These are phyloP conservation scores for Boletales sp. DNA, from an alignment of 768 basidiomycete genomes.

Conservation along the genomic window DNA sequence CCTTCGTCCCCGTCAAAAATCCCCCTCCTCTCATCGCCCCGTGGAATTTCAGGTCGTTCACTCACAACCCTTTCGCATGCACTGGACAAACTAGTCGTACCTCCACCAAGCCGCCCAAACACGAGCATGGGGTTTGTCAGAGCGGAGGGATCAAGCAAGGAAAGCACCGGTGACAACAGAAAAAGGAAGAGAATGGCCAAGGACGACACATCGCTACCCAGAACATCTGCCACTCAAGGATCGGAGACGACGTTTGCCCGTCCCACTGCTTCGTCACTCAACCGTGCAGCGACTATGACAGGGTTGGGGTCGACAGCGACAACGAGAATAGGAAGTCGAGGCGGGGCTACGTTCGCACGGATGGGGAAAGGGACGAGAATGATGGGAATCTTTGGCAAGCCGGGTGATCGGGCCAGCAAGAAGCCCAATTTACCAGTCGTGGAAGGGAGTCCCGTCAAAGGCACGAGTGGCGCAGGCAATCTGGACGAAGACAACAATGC, in stretches of 20 bases:
- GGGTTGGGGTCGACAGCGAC: conserved; percentile 5
- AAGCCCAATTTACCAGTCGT: conserved; percentile 44
- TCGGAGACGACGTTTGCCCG: conserved; percentile 18
- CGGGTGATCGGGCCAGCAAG: conserved; percentile 36
- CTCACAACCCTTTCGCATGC: conserved; percentile 66
- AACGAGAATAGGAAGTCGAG: conserved; percentile 4
- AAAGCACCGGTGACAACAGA: background rate
- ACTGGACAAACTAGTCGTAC: conserved; percentile 65
- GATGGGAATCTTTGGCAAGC: conserved; percentile 21
- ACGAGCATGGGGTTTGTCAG: conserved; percentile 67
- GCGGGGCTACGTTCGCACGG: background rate
- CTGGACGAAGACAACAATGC: background rate
- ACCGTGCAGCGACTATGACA: conserved; percentile 19
- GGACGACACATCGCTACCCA: conserved; percentile 19
- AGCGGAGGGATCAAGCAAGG: conserved; percentile 11
- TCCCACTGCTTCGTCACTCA: conserved; percentile 30
- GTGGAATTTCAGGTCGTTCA: conserved; percentile 31
- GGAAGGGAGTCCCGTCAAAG: conserved; percentile 46
- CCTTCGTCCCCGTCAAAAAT: conserved; percentile 28
- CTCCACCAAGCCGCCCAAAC: conserved; percentile 61
- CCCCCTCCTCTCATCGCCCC: conserved; percentile 22
- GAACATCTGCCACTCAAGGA: background rate
- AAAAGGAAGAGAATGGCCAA: conserved; percentile 20
- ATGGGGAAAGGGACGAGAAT: conserved; percentile 7
- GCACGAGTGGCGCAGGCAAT: conserved; percentile 10